Evolutionary conservation across 139 green algal genomes (phyloP).

Genomic region (Chlorella sp.): DNA sequence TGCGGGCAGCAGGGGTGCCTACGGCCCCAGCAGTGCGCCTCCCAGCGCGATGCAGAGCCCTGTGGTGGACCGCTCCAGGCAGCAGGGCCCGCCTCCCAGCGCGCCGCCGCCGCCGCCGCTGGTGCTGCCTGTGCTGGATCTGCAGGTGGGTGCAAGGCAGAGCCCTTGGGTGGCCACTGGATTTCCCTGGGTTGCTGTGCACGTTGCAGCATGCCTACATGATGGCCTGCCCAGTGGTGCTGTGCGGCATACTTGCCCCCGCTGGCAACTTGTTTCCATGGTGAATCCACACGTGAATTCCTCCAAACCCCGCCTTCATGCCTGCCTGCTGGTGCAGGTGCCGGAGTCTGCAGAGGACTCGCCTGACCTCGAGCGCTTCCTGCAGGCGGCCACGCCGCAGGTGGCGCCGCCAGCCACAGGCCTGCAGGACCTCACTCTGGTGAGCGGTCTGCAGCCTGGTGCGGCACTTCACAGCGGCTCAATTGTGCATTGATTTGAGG

Average conservation of each 20-base stretch:
- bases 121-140: neutral
- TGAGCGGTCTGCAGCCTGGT: neutral
- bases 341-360: slow-evolving; percentile 21
- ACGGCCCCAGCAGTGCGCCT: neutral
- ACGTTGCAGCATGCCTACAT: no score
- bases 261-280: no score
- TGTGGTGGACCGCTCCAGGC: neutral
- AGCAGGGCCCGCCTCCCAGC: neutral
- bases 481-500: no score
- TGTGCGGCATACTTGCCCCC: no score
- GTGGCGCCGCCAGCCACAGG: slow-evolving; percentile 7
- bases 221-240: no score
- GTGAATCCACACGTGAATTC: no score
- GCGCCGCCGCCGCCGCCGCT: slow-evolving; percentile 15
- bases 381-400: slow-evolving; percentile 40
- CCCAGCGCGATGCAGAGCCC: slow-evolving; percentile 2
- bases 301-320: no score
- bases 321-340: slow-evolving; percentile 1
- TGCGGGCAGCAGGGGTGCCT: no score
- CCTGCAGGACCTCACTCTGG: slow-evolving; percentile 26
- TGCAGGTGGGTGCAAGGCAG: neutral
- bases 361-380: slow-evolving; percentile 50
- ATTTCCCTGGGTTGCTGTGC: no score
- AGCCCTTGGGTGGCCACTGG: no score
- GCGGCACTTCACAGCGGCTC: neutral